Evolutionary conservation across 179 eudicot genomes (phyloP).

Genomic region (Sideroxylon spinosum): DNA sequence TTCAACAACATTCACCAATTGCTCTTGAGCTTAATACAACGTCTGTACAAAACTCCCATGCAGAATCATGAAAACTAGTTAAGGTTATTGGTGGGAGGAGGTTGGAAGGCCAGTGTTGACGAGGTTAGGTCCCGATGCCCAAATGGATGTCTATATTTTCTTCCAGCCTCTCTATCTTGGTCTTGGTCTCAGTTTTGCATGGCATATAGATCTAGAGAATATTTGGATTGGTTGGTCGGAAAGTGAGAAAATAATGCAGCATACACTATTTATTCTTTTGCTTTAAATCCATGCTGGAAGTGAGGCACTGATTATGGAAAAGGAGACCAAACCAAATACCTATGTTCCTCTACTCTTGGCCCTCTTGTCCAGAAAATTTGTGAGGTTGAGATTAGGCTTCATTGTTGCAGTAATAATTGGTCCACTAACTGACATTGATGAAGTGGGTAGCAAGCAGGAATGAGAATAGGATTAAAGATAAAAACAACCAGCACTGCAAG

Average conservation of each 20-base stretch:
- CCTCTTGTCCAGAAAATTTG: not conserved
- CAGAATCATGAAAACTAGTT: not conserved
- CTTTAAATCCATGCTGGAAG: not conserved
- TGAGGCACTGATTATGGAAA: not conserved
- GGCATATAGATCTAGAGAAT: too few species aligned
- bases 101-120: too few species aligned
- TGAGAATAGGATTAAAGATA: not conserved
- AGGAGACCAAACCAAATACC: not conserved
- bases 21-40: not conserved
- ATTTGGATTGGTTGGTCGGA: too few species aligned
- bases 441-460: not conserved
- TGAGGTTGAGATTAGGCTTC: not conserved
- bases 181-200: too few species aligned
- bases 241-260: not conserved
- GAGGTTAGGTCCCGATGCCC: too few species aligned
- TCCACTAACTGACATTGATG: not conserved
- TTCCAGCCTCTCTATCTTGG: too few species aligned
- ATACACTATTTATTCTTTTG: not conserved
- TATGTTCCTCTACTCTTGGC: not conserved
- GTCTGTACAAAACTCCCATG: not conserved
- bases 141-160: too few species aligned
- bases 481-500: not conserved
- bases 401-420: not conserved
- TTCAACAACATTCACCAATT: not conserved
- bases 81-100: too few species aligned